Evolutionary conservation across 805 yeast species (phyloP), one percentile per base, ranked within the genome.

Genomic region (Lipomyces anomalus): DNA sequence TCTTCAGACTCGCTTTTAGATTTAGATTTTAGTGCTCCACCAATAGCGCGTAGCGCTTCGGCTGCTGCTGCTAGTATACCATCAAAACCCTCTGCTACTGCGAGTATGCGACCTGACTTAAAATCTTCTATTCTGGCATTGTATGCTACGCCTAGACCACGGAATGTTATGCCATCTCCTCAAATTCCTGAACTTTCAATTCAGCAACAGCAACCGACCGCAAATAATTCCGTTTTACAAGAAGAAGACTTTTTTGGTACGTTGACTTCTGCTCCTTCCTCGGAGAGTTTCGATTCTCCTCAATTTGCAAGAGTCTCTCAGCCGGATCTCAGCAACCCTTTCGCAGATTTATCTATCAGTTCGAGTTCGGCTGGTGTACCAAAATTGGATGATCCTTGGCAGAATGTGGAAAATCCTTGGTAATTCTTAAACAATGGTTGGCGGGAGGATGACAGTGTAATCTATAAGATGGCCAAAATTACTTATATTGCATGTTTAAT

Each of bases 61-160:
- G 53, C 48, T 7, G 24, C n/a, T 11, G 22, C 43, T 5, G 18
- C 5, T 23, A n/a, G 5, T 22, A 35, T 36, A 22, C 48, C 55
- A 7, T 33, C 44, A 4, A 37, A 21, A n/a, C 48, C 58, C 24
- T 33, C 56, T 35, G 50, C 63, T 30, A 40, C 57, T 6, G 44
- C 53, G 13, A 48, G 41, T 13, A 47, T 72, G 28, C 74, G 95
- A 59, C 90, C 92, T 2, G 97, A 90, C 60, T 73, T 92, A 64
- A 92, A 92, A 61, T 86, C 86, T 67, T 86, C 96, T 1, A 92
- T 92, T 48, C 67, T 92, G 48, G 87, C 97, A 21, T 72, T 92
- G 43, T 92, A 92, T 63, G 66, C 72, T 21, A 78, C 94, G 1
- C 75, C 84, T 1, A 84, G 82, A 18, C 65, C 57, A 40, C 58